Base-by-base conservation (phyloP, 1,284 basidiomycete species). In the Trichosporon sp. region DNA sequence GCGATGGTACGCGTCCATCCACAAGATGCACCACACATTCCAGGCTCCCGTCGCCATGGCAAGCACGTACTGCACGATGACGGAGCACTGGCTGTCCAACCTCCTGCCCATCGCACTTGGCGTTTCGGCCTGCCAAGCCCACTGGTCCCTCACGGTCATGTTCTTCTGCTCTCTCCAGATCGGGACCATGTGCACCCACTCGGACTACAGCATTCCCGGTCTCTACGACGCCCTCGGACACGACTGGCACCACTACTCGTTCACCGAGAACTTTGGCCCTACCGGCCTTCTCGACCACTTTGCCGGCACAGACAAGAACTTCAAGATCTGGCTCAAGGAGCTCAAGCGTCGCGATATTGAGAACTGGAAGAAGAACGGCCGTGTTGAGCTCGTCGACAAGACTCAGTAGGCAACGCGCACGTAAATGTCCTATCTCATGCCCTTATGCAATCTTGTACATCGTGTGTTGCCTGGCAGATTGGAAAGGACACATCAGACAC, bases 201-300 rank as follows among this genome's bases (percentile, higher is more conserved):
- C 64, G 19, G 67, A 63, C 64, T 68, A 65, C 64, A 68, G 65
- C 62, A 61, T 68, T 16, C 67, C 67, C 19, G 61, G 60, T n/a
- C 60, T 64, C 33, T 61, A 62, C 60, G 62, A 68, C 32, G 61
- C 67, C 27, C 64, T 68, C 52, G 33, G 60, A 58, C 67, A 68
- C 64, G 67, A 68, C 67, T 68, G 67, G 67, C 67, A 68, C 60
- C 67, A 68, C 60, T 68, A 68, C 58, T 44, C 62, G 14, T 68
- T 64, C 46, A 68, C 64, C 1, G 67, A 68, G 21, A 68, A 68
- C 64, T 68, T 54, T 52, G 67, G 67, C 52, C 67, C 67, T 3
- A 56, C 49, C 4, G 67, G 67, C 33, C 37, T 68, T 25, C 14
- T 68, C 13, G 67, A 68, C 62, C 56, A n/a, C 4, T 10, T 65